Evolutionary conservation across 2,329 filamentous ascomycete species (phyloP), one percentile per base, ranked within the genome.

Genomic region (Claviceps pazoutovae): DNA sequence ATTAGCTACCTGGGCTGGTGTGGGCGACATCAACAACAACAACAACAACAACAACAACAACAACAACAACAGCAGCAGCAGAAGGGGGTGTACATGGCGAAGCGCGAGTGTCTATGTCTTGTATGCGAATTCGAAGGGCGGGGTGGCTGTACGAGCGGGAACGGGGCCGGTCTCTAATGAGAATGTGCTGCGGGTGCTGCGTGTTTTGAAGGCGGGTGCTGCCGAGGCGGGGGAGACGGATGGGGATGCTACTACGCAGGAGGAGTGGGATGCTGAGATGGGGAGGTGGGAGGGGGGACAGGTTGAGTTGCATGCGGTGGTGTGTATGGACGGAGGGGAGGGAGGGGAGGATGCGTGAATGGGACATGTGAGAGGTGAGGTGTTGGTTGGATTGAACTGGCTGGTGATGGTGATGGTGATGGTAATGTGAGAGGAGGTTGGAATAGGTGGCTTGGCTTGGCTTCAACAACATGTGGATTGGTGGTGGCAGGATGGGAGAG

Each of bases 201-300:
- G 23, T 14, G 8, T 49, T 3, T 9, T 11, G 34, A 34, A 30
- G 13, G 6, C 30, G 30, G 13, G 17, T 16, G 11, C 9, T 14
- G 36, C 11, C 8, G 26, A 30, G 23, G 19, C 58, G 64, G 41
- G 60, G 58, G n/a, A 51, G 56, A 43, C 60, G 58, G 46, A 49
- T 55, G 5, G 54, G 62, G 23, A 56, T 56, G 21, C 7, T 9
- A 7, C 38, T 3, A 9, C 37, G 4, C 13, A 53, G 39, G 57
- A 57, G 11, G 59, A 63, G 36, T 59, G 63, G 47, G 57, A 62
- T 45, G 57, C 51, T 4, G 55, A 57, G 8, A 50, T 61, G 50
- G 54, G 41, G 9, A 47, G 41, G 8, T 43, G 19, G n/a, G 9
- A 21, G 34, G 17, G 14, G 11, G 48, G 46, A 11, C 23, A 50